phyloP scores from a whole-genome alignment of 208 protist genomes.

The Leishmania aethiopica region DNA sequence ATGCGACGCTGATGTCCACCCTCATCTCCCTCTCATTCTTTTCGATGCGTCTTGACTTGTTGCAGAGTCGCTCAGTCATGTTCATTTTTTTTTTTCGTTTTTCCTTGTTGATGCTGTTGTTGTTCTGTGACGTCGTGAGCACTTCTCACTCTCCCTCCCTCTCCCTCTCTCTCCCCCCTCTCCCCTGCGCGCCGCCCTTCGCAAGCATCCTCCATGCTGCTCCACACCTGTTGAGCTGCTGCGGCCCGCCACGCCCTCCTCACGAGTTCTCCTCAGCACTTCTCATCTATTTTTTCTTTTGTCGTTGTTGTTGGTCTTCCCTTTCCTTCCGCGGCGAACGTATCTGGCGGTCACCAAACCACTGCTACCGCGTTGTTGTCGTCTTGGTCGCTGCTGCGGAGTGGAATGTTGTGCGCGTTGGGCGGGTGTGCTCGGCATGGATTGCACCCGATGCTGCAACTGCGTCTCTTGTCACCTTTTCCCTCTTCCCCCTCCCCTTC shows the following conservation, averaged over 20 bases:
- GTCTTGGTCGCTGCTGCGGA: too few relatives aligned
- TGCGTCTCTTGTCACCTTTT: not conserved
- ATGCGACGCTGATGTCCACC: too few relatives aligned
- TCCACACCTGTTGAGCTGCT: not conserved
- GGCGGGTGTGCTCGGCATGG: constrained; percentile 5
- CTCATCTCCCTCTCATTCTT: too few relatives aligned
- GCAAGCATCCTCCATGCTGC: not conserved
- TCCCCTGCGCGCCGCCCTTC: not conserved
- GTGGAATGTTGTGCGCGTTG: not conserved
- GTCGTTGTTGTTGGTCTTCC: not conserved
- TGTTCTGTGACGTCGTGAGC: too few relatives aligned
- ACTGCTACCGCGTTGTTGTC: not conserved
- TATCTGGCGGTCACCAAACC: not conserved
- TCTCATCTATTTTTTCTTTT: not conserved
- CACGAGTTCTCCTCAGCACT: not conserved
- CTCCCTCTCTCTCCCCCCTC: too few relatives aligned
- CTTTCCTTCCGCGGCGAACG: not conserved
- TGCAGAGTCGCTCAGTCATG: too few relatives aligned
- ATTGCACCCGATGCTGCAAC: not conserved
- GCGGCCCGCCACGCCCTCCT: too few relatives aligned
- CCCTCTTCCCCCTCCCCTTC: not conserved
- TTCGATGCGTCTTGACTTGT: too few relatives aligned
- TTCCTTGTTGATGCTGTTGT: too few relatives aligned
- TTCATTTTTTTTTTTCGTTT: too few relatives aligned
- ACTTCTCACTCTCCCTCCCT: too few relatives aligned